Conservation (phyloP, 352 stramenopile species). For the Plasmopara muralis region DNA sequence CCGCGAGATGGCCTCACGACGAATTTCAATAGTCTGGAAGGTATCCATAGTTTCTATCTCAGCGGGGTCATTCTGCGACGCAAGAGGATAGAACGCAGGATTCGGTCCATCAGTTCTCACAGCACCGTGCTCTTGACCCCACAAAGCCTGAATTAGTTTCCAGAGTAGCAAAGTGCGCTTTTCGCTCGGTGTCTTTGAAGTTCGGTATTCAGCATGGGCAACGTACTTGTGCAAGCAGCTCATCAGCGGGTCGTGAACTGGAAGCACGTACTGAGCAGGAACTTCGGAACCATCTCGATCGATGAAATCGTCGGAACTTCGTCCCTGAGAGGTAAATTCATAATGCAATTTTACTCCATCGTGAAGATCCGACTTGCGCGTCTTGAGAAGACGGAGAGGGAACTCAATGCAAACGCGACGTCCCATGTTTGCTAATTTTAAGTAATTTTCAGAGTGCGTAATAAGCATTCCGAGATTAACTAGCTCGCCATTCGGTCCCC, state of each 20-base stretch:
- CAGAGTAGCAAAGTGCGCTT: slow-evolving; percentile 39
- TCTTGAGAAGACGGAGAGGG: slow-evolving; percentile 31
- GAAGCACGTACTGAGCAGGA: slow-evolving; percentile 39
- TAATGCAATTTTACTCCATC: slow-evolving; percentile 60
- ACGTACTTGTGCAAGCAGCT: slow-evolving; percentile 60
- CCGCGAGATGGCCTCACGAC: slow-evolving; percentile 62
- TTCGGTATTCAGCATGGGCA: slow-evolving; percentile 30
- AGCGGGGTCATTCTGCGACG: slow-evolving; percentile 50
- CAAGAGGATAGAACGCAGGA: slow-evolving; percentile 34
- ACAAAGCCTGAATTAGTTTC: slow-evolving; percentile 68
- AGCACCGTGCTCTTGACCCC: slow-evolving; percentile 62
- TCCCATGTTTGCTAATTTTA: slow-evolving; percentile 14
- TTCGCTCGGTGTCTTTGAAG: slow-evolving; percentile 11
- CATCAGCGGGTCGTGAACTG: slow-evolving; percentile 41
- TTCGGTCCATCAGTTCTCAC: slow-evolving; percentile 18
- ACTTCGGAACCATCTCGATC: slow-evolving; percentile 24
- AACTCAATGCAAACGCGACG: slow-evolving; percentile 46
- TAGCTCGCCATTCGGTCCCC: slow-evolving; percentile 67
- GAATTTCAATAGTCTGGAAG: slow-evolving; percentile 62
- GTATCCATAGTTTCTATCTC: slow-evolving; percentile 60
- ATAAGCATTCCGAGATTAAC: slow-evolving; percentile 52
- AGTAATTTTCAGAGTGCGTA: slow-evolving; percentile 18
- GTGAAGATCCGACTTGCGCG: slow-evolving; percentile 35
- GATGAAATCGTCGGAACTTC: slow-evolving; percentile 17
- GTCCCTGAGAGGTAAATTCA: slow-evolving; percentile 33